Percentiles rank a stretch among this genome's conserved stretches.
phyloP scores from a whole-genome alignment of 2,329 filamentous ascomycete genomes.

The Endothia cerciana region DNA sequence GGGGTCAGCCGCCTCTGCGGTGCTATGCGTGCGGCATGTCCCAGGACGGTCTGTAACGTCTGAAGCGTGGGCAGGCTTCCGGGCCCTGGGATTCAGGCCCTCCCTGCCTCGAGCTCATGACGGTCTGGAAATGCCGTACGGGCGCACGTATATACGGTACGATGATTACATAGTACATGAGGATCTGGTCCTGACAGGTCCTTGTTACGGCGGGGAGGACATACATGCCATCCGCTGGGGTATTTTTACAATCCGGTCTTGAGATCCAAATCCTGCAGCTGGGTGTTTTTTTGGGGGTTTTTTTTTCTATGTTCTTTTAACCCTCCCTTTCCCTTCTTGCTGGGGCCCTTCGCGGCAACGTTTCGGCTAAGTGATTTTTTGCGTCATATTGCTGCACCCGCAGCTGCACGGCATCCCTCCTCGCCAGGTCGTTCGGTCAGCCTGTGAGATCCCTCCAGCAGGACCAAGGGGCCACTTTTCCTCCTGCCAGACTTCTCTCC shows the following conservation, averaged over 20 bases:
- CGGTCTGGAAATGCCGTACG: no score
- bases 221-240: not conserved
- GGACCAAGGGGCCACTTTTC: constrained; percentile 19
- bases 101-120: not conserved
- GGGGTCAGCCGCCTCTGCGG: constrained; percentile 4
- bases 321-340: no score
- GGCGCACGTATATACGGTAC: no score
- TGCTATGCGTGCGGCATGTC: not conserved
- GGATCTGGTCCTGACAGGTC: not conserved
- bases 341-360: constrained; percentile 1
- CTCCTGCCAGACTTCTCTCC: constrained; percentile 17
- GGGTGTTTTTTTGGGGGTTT: no score
- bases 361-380: constrained; percentile 15
- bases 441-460: constrained; percentile 4
- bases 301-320: no score
- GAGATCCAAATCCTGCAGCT: not conserved
- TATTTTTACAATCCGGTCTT: constrained; percentile 4
- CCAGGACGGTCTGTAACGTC: constrained; percentile 21
- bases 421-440: constrained; percentile 6
- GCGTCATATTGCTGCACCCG: constrained; percentile 18
- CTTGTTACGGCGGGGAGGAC: no score
- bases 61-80: constrained; percentile 14
- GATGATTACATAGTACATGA: not conserved
- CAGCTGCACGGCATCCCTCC: constrained; percentile 9
- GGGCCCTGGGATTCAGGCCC: not conserved